Evolutionary conservation across 2,329 filamentous ascomycete species (phyloP).

Genomic region (Lachnellula arida): DNA sequence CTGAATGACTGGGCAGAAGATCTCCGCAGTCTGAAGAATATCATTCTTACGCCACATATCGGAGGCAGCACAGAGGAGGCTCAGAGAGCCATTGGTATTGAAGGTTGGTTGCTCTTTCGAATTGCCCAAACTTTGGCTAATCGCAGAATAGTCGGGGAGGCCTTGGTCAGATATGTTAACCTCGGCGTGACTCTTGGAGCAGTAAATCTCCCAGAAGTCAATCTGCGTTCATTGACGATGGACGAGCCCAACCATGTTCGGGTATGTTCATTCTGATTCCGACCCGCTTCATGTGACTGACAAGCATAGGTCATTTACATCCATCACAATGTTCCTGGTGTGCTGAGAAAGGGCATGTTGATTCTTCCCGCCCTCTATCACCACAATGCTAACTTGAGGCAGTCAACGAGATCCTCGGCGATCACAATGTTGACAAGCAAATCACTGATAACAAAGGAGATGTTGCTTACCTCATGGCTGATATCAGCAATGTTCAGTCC

Average conservation of each 20-base stretch:
- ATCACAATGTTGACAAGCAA: slow-evolving; percentile 99
- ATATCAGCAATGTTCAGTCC: slow-evolving; percentile 81
- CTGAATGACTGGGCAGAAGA: slow-evolving; percentile 85
- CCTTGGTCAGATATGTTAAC: slow-evolving; percentile 91
- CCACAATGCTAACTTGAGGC: slow-evolving; percentile 17
- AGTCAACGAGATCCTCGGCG: slow-evolving; percentile 91
- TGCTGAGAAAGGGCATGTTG: slow-evolving; percentile 68
- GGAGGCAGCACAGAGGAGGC: slow-evolving; percentile 97
- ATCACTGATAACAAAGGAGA: slow-evolving; percentile 94
- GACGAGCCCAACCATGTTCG: slow-evolving; percentile 87
- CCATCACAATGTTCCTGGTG: slow-evolving; percentile 93
- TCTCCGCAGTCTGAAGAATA: slow-evolving; percentile 77
- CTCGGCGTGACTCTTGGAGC: slow-evolving; percentile 86
- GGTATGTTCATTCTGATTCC: slow-evolving; percentile 39
- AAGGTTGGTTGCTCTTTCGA: slow-evolving; percentile 44
- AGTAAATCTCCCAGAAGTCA: slow-evolving; percentile 95
- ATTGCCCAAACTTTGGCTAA: background rate
- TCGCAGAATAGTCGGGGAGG: slow-evolving; percentile 62
- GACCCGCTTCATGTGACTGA: slow-evolving; percentile 21
- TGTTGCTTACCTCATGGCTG: slow-evolving; percentile 95
- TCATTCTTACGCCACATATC: slow-evolving; percentile 95
- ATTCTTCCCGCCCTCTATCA: background rate
- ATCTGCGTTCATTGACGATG: slow-evolving; percentile 80
- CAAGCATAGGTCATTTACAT: slow-evolving; percentile 74
- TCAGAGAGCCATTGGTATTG: slow-evolving; percentile 89